Evolutionary conservation across 176 grass and related monocot genomes (phyloP), one percentile per base, ranked within the genome.

Genomic region (Ananas comosus): DNA sequence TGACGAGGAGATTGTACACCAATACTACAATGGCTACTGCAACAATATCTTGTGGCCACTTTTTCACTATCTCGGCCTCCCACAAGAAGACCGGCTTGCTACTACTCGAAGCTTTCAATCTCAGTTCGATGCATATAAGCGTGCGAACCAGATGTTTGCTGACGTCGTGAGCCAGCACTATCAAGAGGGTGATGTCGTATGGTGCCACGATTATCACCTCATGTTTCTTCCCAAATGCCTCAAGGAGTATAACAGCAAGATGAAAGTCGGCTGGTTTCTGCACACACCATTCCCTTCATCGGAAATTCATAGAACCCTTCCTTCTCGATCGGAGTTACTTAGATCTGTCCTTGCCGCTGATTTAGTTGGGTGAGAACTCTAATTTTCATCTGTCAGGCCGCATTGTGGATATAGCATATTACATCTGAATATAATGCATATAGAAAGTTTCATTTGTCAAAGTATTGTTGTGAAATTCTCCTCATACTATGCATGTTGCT

Each of bases 241-340:
- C 51, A 99, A 99, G 16, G 95, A 99, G 5, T 82, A 94, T 70
- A 84, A 99, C 78, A 88, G 67, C 83, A 87, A 88, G 70, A 99
- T 99, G 95, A 99, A 99, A 82, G 95, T 99, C 5, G 95, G 95
- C 6, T 99, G 95, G 95, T 99, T 99, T 82, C 85, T 99, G 69
- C 95, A 99, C 82, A 99, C 95, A 9, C 95, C 95, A 2, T 99
- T 99, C 80, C 95, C 95, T 1, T 99, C 95, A 7, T 94, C 89
- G 16, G 95, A 94, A 82, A 99, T 99, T 68, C 91, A 99, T 61
- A 80, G 95, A 24, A 99, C 95, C 3, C 73, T 99, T 11, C 95
- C 95, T 0, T 99, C 95, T 19, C 89, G 95, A 12, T 99, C 85
- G 0, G 95, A 99, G 66, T 50, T 99, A 33, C 87, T 99, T 79